Percentiles rank a stretch among this genome's conserved stretches.
Evolutionary conservation across 2,329 filamentous ascomycete species (phyloP).

Genomic region (Penicillium concentricum): DNA sequence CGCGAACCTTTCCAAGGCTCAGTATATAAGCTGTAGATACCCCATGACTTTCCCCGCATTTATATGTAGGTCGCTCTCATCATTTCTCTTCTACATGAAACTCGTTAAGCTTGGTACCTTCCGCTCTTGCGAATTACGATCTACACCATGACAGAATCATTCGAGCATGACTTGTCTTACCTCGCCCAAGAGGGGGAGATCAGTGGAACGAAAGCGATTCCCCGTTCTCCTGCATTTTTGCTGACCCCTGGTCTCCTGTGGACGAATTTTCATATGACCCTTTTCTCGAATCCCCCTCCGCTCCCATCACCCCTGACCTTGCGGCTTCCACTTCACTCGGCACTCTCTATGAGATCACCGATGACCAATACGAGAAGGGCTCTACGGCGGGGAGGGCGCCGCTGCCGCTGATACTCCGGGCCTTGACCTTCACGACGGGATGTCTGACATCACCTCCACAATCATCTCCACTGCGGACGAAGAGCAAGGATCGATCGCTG

Average conservation of each 20-base stretch:
- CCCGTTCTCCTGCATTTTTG: neutral
- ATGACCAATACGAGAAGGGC: neutral
- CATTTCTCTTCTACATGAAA: neutral
- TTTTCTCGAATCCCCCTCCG: neutral
- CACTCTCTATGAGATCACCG: neutral
- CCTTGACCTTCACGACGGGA: neutral
- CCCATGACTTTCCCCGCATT: neutral
- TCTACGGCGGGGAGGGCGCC: neutral
- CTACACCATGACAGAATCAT: neutral
- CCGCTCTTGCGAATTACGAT: neutral
- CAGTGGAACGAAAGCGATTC: neutral
- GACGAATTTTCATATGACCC: neutral
- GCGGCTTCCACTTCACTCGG: neutral
- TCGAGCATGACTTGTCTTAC: neutral
- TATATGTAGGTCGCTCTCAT: neutral
- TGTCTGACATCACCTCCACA: neutral
- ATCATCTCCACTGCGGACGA: neutral
- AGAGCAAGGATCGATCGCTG: neutral
- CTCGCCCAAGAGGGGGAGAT: neutral
- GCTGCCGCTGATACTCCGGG: neutral
- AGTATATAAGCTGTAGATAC: slow-evolving; percentile 1
- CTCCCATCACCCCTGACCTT: neutral
- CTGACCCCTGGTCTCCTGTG: neutral
- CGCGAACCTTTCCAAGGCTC: too few relatives aligned
- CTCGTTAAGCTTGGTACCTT: neutral